These are phyloP conservation scores for Hymenoscyphus occultus DNA, from an alignment of 2,329 filamentous ascomycete species.

Conservation along the genomic window DNA sequence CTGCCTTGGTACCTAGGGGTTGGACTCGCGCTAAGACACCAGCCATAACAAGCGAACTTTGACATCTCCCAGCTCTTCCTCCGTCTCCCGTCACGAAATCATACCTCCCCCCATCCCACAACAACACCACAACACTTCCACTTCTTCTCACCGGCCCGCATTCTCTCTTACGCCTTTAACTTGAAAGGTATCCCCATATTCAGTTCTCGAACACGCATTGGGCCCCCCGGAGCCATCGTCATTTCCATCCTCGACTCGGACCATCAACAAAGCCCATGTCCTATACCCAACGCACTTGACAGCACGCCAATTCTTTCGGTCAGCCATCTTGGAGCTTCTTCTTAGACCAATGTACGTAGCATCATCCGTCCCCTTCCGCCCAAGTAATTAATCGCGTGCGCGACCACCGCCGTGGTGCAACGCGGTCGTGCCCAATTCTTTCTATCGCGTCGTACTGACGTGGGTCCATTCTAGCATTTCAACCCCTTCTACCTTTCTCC, in stretches of 20 bases:
- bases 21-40: slow-evolving; percentile 22
- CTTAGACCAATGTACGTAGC: slow-evolving; percentile 28
- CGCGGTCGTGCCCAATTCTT: slow-evolving; percentile 29
- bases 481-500: slow-evolving; percentile 3
- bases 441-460: slow-evolving; percentile 29
- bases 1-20: background rate
- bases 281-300: slow-evolving; percentile 12
- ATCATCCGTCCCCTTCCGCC: background rate
- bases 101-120: slow-evolving; percentile 23
- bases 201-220: slow-evolving; percentile 23
- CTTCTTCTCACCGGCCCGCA: slow-evolving; percentile 34
- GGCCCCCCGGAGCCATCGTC: slow-evolving; percentile 19
- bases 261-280: slow-evolving; percentile 32
- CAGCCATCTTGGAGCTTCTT: slow-evolving; percentile 14
- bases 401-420: slow-evolving; percentile 13
- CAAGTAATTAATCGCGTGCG: slow-evolving; percentile 27
- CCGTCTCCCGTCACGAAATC: slow-evolving; percentile 26
- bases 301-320: slow-evolving; percentile 18
- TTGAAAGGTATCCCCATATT: slow-evolving; percentile 15
- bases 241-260: slow-evolving; percentile 8
- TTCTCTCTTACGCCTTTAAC: slow-evolving; percentile 25
- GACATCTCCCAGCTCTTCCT: slow-evolving; percentile 23
- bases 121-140: slow-evolving; percentile 36
- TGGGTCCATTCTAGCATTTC: background rate
- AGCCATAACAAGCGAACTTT: slow-evolving; percentile 28